Evolutionary conservation across 2,329 filamentous ascomycete species (phyloP), one percentile per base, ranked within the genome.

Genomic region (Lizonia empirigonia): DNA sequence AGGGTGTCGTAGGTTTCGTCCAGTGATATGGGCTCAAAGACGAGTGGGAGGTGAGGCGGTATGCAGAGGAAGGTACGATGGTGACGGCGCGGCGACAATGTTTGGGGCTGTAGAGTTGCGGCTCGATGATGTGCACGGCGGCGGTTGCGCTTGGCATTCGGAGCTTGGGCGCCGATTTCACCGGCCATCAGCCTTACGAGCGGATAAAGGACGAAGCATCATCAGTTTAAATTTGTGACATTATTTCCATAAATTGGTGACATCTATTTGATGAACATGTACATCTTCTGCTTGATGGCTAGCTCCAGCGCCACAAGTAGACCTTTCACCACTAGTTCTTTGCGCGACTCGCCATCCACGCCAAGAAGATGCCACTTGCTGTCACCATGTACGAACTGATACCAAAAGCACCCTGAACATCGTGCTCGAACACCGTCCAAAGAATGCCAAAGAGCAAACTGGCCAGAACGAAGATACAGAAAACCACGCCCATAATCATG

Each of bases 361-460:
- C 32, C 1, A 44, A 5, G 2, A 36, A 6, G 5, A 44, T 36
- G 3, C 41, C 41, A 15, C 33, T 44, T 5, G 24, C 32, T 2
- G 32, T 36, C 2, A 55, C 30, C 30, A 62, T 48, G 13, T 60
- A 66, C 12, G 58, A 55, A 5, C 49, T 56, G 0, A 65, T 53
- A 5, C 60, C 62, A 48, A 66, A 67, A 18, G 62, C 64, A 5
- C 62, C 58, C 24, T 69, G 62, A 6, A 68, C 22, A 36, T 68
- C 63, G 46, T 53, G 55, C 37, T 61, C 50, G 4, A 53, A 62
- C 9, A 7, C 37, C 12, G 56, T 55, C 60, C 63, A 67, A 29
- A 66, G 41, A 2, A 67, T 32, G 0, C 51, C 60, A 33, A 68
- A 67, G 1, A 63, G 20, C 23, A 65, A 9, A 46, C 63, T 68